Percentiles rank a stretch among this genome's conserved stretches.
Evolutionary conservation across 169 alveolate species (phyloP).

Genomic region (Theileria orientalis): DNA sequence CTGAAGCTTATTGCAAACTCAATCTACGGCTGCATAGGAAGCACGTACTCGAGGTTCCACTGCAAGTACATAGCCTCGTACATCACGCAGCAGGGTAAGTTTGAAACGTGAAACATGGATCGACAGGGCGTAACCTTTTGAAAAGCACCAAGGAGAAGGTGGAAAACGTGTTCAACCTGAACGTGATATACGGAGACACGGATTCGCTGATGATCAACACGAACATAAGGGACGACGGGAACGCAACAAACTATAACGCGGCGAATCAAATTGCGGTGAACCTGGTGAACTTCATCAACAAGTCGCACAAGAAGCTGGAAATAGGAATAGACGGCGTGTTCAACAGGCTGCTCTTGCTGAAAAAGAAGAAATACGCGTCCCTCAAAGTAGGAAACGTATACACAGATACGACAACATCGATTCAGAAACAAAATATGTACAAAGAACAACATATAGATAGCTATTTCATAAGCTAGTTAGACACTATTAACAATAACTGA

Average conservation of each 20-base stretch:
- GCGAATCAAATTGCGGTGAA: constrained; percentile 87
- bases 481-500: neutral
- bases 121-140: constrained; percentile 69
- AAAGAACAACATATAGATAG: too few relatives aligned
- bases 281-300: constrained; percentile 86
- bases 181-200: constrained; percentile 99
- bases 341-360: constrained; percentile 90
- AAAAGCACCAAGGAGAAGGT: constrained; percentile 90
- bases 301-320: constrained; percentile 91
- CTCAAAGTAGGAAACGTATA: constrained; percentile 77
- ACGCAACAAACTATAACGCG: constrained; percentile 71
- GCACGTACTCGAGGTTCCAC: constrained; percentile 93
- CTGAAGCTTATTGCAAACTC: constrained; percentile 97
- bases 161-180: constrained; percentile 83
- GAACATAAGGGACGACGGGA: constrained; percentile 78
- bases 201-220: constrained; percentile 98
- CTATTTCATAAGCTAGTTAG: neutral
- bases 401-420: too few relatives aligned
- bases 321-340: constrained; percentile 97
- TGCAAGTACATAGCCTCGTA: constrained; percentile 97
- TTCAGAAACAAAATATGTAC: too few relatives aligned
- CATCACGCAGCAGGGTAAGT: constrained; percentile 86
- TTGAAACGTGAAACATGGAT: neutral
- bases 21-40: constrained; percentile 98
- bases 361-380: constrained; percentile 98